Evolutionary conservation across 805 yeast genomes (phyloP).

Genomic region (Candida ovalis): DNA sequence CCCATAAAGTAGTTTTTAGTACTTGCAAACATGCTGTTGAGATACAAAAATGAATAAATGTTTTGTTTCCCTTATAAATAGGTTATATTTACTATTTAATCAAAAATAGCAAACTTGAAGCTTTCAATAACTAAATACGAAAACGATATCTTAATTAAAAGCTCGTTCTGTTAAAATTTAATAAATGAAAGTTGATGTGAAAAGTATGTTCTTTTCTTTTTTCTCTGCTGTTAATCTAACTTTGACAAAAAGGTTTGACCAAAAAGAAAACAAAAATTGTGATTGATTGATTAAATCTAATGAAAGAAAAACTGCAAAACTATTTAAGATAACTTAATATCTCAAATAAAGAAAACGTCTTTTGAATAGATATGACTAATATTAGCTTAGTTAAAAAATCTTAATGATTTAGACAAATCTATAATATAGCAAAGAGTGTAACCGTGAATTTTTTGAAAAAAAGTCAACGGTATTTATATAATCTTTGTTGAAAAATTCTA

Average conservation of each 20-base stretch:
- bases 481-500: background rate
- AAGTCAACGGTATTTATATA: no score
- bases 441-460: no score
- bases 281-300: background rate
- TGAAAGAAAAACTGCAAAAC: background rate
- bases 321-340: constrained; percentile 21
- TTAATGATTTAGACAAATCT: background rate
- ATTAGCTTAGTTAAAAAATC: background rate
- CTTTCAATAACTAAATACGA: background rate
- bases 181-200: background rate
- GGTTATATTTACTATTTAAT: background rate
- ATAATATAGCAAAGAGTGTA: background rate
- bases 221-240: background rate
- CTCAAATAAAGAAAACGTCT: constrained; percentile 11
- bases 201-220: constrained; percentile 1
- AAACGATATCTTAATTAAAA: constrained; percentile 41
- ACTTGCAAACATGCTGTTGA: constrained; percentile 5
- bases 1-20: constrained; percentile 1
- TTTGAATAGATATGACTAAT: background rate
- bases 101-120: background rate
- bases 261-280: background rate
- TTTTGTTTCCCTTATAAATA: no score
- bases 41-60: constrained; percentile 11
- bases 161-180: constrained; percentile 29
- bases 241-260: background rate